These are phyloP conservation scores for Prunus yedoensis DNA, from an alignment of 331 rosid genomes.

Conservation along the genomic window DNA sequence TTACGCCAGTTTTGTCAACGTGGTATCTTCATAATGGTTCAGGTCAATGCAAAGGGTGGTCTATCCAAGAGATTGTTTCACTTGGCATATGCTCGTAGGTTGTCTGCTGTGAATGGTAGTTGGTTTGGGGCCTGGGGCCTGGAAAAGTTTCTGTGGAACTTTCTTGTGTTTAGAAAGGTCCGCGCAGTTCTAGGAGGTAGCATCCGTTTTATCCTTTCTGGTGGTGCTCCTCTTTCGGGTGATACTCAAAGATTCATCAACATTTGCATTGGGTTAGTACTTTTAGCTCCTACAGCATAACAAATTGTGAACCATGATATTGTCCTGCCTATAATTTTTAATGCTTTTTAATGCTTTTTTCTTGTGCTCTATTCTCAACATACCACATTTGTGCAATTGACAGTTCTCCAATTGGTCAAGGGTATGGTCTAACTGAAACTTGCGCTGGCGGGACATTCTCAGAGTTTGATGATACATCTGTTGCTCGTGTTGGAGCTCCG, in stretches of 20 bases:
- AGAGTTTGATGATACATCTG: constrained; percentile 84
- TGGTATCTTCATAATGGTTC: constrained; percentile 30
- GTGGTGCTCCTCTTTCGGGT: constrained; percentile 95
- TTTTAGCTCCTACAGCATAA: background rate
- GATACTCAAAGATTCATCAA: constrained; percentile 98
- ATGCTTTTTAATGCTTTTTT: too few relatives aligned
- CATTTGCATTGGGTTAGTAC: constrained; percentile 83
- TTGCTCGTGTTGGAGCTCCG: constrained; percentile 97
- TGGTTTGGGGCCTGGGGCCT: constrained; percentile 98
- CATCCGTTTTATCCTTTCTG: constrained; percentile 79
- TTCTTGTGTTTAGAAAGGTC: constrained; percentile 83
- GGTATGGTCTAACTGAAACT: constrained; percentile 98
- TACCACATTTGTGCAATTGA: constrained; percentile 21
- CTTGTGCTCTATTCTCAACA: constrained; percentile 16
- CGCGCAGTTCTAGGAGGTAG: constrained; percentile 85
- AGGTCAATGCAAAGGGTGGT: constrained; percentile 87
- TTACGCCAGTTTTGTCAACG: constrained; percentile 10
- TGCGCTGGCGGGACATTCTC: constrained; percentile 94
- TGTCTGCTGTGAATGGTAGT: constrained; percentile 80
- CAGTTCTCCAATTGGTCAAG: constrained; percentile 97
- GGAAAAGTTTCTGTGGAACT: constrained; percentile 73
- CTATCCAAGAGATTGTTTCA: constrained; percentile 73
- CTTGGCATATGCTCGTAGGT: constrained; percentile 85
- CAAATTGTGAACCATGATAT: constrained; percentile 1
- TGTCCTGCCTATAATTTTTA: background rate